Base-by-base conservation (phyloP, 1,139 yeast genomes). In the Scheffersomyces lignicola region DNA sequence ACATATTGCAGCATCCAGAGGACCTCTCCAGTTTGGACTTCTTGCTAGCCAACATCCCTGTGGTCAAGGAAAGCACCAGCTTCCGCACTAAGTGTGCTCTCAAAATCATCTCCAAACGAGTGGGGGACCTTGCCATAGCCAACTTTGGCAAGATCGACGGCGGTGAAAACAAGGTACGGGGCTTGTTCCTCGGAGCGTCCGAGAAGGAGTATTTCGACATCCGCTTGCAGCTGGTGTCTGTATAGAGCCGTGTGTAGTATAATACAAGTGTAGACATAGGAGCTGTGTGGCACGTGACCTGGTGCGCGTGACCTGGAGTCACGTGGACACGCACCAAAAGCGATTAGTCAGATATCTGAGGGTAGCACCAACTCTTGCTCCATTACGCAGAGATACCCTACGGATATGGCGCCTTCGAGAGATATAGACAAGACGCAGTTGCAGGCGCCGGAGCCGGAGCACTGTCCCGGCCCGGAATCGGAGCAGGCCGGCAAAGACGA, bases 401-500 rank as follows among this genome's bases (percentile, higher is more conserved):
- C n/a, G n/a, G n/a, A 26, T 6, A 58, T 58, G 63, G 48, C 62
- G 16, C 63, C 63, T 12, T 43, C 56, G 24, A 43, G 39, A 33
- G 45, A 43, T 20, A 32, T 37, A 35, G 42, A 36, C 13, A 40
- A 49, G 12, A 39, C 61, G 3, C 58, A 62, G 42, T 56, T 69
- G 18, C 51, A 54, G 33, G 76, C 76, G 0, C 83, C 86, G 2
- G 89, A 84, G 51, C 96, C 97, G 2, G 97, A 89, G 52, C 97
- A 92, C 60, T 92, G 99, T 66, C 98, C 98, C 0, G 99, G 98
- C 0, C 96, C 97, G 1, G 96, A 90, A 54, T 85, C 95, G 2
- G 96, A 88, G 46, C 64, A 67, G 36, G 98, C 99, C 2, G 99
- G 99, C 7, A 79, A 83, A 52, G 92, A 88, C 2, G 96, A 87